Conservation (phyloP, 768 basidiomycete species). For the Hygrophorus pudorinus region DNA sequence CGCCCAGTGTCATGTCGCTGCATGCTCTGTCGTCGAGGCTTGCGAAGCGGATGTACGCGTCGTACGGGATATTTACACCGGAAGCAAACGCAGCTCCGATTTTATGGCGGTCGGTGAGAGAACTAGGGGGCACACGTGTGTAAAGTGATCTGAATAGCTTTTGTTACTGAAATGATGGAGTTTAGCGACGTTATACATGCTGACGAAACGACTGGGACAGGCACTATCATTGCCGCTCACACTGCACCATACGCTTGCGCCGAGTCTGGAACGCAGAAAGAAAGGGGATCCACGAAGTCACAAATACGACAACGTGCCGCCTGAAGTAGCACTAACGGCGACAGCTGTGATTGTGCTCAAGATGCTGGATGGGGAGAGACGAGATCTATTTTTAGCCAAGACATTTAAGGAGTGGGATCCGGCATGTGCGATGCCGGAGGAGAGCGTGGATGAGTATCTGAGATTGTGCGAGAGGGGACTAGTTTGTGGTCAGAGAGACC, state of each 20-base stretch:
- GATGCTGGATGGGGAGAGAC: constrained; percentile 69
- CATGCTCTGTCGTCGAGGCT: constrained; percentile 56
- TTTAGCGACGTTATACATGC: constrained; percentile 52
- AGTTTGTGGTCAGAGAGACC: too few species aligned
- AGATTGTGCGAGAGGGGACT: constrained; percentile 51
- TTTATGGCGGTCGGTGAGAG: constrained; percentile 65
- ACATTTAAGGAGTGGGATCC: neutral
- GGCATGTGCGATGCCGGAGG: constrained; percentile 14
- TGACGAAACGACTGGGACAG: constrained; percentile 51
- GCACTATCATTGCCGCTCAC: constrained; percentile 50
- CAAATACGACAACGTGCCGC: constrained; percentile 53
- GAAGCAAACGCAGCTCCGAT: constrained; percentile 68
- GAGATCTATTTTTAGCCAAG: constrained; percentile 31
- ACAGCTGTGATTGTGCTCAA: constrained; percentile 65
- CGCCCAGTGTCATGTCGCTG: constrained; percentile 47
- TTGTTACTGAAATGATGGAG: constrained; percentile 3
- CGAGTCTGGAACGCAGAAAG: constrained; percentile 25
- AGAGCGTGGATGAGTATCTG: constrained; percentile 53
- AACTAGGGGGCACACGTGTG: constrained; percentile 70
- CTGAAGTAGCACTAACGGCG: constrained; percentile 55
- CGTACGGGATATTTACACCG: constrained; percentile 55
- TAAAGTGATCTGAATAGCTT: constrained; percentile 13
- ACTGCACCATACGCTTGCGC: constrained; percentile 45
- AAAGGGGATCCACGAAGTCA: constrained; percentile 33
- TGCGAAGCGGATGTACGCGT: constrained; percentile 41